Base-by-base conservation (phyloP, 441 rosid species). In the Pelargonium fulgidum region DNA sequence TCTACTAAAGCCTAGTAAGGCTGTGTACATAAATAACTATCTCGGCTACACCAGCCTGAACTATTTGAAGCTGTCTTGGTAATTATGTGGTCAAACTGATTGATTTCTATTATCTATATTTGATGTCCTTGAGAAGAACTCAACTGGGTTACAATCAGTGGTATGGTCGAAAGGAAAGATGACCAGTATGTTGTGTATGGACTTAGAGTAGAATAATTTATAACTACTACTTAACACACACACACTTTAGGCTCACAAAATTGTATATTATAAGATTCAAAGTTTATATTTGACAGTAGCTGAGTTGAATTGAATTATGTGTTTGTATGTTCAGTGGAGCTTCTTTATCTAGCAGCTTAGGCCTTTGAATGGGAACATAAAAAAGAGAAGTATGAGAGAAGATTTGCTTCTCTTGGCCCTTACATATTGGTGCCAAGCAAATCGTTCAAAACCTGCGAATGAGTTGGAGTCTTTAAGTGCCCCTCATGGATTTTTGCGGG, bases 11-110 rank as follows among this genome's bases (percentile, higher is more conserved):
- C 42, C 42, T 39, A 39, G 9, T 39, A 39, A 39, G 42, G 42
- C 42, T 39, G 39, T 33, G 39, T 33, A 33, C 36, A 4, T 29
- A 29, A 29, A 26, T 26, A 29, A 29, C 36, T 33, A 33, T 33
- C 39, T 5, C 7, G 39, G 39, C 39, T 33, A 33, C 39, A 4
- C 39, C 39, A 33, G 39, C 39, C 39, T 33, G 39, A 24, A 26
- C 33, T 62, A 62, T 62, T 62, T 62, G 65, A 62, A 63, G 17
- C 33, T 63, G 66, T 29, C 66, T 33, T 63, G 66, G 36, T n/a
- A 62, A n/a, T 63, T 63, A n/a, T n/a, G 66, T 63, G 66, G 66
- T 29, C 66, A 5, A 29, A 63, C 39, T n/a, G 45, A 33, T 63
- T 8, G 14, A 29, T 9, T 63, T 63, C 33, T 13, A 14, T 29